phyloP scores from a whole-genome alignment of 345 rosid genomes.

The Syzygium aromaticum region DNA sequence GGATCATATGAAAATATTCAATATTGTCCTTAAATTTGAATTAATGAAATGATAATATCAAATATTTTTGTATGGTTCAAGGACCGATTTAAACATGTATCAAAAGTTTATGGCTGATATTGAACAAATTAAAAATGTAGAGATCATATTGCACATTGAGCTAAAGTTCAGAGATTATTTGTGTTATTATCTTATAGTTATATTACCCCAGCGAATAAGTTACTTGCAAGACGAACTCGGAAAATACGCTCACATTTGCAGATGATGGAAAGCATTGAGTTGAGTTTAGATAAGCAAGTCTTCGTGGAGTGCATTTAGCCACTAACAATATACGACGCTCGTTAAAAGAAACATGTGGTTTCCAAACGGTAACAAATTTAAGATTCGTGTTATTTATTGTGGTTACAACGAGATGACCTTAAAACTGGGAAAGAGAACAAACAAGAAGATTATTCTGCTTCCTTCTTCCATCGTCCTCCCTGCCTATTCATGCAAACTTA shows the following conservation, averaged over 20 bases:
- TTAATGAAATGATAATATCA: no score
- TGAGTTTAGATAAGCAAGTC: neutral
- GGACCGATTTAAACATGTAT: no score
- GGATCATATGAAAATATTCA: no score
- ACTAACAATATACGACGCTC: neutral
- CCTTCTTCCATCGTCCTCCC: neutral
- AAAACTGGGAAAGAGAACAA: neutral
- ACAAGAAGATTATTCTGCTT: neutral
- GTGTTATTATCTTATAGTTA: no score
- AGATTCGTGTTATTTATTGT: neutral
- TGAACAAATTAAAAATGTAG: no score
- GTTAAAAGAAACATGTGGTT: neutral
- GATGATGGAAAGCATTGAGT: neutral
- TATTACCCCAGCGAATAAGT: neutral
- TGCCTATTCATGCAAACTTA: neutral
- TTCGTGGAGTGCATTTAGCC: neutral
- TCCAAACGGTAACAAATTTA: neutral
- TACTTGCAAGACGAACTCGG: neutral
- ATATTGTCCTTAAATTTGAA: no score
- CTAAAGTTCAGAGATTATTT: no score
- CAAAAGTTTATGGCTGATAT: no score
- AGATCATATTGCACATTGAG: no score
- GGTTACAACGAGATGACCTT: neutral
- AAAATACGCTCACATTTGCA: neutral
- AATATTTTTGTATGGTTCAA: no score